These are phyloP conservation scores for Biscogniauxia sp. DNA, from an alignment of 2,329 filamentous ascomycete species.

Conservation along the genomic window DNA sequence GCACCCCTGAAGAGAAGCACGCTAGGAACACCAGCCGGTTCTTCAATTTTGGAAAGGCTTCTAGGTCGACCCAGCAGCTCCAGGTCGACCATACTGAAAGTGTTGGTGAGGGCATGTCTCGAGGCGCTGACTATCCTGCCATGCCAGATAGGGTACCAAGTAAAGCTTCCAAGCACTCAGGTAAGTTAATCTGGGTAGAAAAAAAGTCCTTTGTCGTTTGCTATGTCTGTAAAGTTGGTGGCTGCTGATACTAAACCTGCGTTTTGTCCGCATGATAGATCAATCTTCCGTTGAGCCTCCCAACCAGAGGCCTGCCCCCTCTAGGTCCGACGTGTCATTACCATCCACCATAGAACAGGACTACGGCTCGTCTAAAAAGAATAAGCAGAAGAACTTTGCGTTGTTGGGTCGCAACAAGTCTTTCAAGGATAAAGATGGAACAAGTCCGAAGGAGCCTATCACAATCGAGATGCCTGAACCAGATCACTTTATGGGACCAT, in stretches of 20 bases:
- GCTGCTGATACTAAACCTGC: constrained; percentile 23
- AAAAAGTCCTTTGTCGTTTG: constrained; percentile 2
- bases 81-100: constrained; percentile 23
- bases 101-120: constrained; percentile 28
- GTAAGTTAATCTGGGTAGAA: constrained; percentile 22
- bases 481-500: constrained; percentile 39
- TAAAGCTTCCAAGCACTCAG: constrained; percentile 31
- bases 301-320: constrained; percentile 39
- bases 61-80: constrained; percentile 25
- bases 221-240: constrained; percentile 5
- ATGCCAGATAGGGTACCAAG: constrained; percentile 30
- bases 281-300: constrained; percentile 33
- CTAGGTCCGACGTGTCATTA: constrained; percentile 53
- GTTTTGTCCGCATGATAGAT: constrained; percentile 23
- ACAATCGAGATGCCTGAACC: constrained; percentile 34
- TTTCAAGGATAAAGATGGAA: constrained; percentile 43
- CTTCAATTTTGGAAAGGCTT: constrained; percentile 32
- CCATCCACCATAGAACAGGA: constrained; percentile 50
- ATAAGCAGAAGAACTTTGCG: constrained; percentile 55
- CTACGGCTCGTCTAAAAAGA: constrained; percentile 40
- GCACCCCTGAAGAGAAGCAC: constrained; percentile 31
- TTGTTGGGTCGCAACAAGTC: constrained; percentile 52
- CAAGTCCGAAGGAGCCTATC: constrained; percentile 36
- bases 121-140: constrained; percentile 27
- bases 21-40: constrained; percentile 33